Base-by-base conservation (phyloP, 129 eudicot genomes). In the Helichrysum umbraculigerum region DNA sequence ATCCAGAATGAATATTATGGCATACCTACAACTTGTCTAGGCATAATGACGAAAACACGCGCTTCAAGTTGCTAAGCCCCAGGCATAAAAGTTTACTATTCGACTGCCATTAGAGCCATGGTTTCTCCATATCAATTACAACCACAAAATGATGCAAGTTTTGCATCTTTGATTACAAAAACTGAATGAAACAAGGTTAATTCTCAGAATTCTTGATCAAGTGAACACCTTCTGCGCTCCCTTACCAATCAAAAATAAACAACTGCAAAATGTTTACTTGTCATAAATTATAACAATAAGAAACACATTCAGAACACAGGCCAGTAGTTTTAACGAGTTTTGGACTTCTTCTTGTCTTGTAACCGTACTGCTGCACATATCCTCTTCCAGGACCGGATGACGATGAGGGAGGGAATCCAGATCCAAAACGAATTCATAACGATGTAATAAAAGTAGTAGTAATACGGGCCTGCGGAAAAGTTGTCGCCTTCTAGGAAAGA, bases 351-450 rank as follows among this genome's bases (percentile, higher is more conserved):
- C 82, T 76, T 88, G 47, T 87, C 87, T 69, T 79, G 86, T 57
- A 33, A 64, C 20, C 9, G 57, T 25, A 78, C 65, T 16, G 91
- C 92, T 9, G 81, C 84, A 54, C 93, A 93, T 70, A 93, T 83
- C 83, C 76, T 91, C 92, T 84, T 93, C 98, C 98, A 93, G 86
- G 97, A 79, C 20, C 88, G 73, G 70, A 93, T 84, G 8, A 85
- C 75, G 69, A 88, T 87, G 51, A 87, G 82, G n/a, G 85, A 56
- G 0, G 98, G 98, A 16, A 93, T 85, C 82, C 87, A 66, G 61
- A 88, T 63, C 98, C 98, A 93, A 69, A 81, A 88, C 4, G 85
- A 75, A 83, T 93, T 93, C 54, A 90, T 92, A 28, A 86, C 8
- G 58, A 88, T 22, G 73, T 93, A 93, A 79, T 93, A 91, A 2